These are phyloP conservation scores for Pichia sp. DNA, from an alignment of 1,139 yeast species.

Conservation along the genomic window DNA sequence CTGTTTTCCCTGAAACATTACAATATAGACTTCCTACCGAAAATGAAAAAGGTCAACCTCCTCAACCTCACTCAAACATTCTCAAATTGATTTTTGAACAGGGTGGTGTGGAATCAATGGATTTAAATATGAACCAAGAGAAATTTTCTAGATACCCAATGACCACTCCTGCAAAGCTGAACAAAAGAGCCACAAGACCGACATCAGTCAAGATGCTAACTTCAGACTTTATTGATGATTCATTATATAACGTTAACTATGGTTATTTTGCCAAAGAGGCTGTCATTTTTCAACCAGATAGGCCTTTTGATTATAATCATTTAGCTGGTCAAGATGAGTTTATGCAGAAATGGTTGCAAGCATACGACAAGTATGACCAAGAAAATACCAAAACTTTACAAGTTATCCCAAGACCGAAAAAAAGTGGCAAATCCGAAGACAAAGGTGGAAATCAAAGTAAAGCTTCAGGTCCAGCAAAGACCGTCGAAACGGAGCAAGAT, in stretches of 20 bases:
- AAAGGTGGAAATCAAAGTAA: not conserved
- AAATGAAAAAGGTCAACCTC: conserved; percentile 21
- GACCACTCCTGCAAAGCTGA: conserved; percentile 45
- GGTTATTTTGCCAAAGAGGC: conserved; percentile 81
- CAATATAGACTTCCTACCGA: conserved; percentile 34
- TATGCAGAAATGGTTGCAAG: conserved; percentile 61
- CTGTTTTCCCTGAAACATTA: conserved; percentile 35
- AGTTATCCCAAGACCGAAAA: conserved; percentile 9
- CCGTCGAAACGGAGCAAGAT: conserved; percentile 14
- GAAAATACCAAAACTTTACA: conserved; percentile 21
- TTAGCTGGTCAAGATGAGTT: conserved; percentile 67
- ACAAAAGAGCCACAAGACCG: conserved; percentile 49
- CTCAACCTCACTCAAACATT: conserved; percentile 24
- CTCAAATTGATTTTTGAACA: conserved; percentile 28
- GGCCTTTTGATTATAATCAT: conserved; percentile 57
- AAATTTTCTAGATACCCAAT: conserved; percentile 43
- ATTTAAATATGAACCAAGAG: conserved; percentile 22
- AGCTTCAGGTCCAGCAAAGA: not conserved
- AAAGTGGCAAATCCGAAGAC: not conserved
- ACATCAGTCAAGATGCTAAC: conserved; percentile 61
- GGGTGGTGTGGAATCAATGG: conserved; percentile 33
- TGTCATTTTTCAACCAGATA: conserved; percentile 63
- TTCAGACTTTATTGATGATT: conserved; percentile 80
- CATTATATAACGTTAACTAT: conserved; percentile 73
- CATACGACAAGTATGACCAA: conserved; percentile 56